Conservation (phyloP, 116 monocot genomes). For the Phalaenopsis hybrid region DNA sequence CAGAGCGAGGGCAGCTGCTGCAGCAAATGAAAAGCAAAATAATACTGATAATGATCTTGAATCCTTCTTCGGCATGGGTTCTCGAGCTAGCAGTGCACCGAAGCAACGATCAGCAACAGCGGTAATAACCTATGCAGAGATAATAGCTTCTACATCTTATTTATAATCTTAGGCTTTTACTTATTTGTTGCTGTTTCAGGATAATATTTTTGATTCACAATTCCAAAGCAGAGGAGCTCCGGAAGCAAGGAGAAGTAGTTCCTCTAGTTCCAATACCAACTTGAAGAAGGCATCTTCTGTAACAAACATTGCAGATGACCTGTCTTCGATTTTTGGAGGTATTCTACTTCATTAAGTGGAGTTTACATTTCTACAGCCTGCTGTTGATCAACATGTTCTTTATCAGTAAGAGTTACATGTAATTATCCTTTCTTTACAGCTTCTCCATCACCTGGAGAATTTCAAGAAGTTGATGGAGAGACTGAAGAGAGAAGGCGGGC, state of each 20-base stretch:
- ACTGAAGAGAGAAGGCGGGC: constrained; percentile 90
- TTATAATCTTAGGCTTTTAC: background rate
- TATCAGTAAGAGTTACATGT: background rate
- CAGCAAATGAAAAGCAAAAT: constrained; percentile 57
- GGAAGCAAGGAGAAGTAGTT: constrained; percentile 24
- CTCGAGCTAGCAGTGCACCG: constrained; percentile 76
- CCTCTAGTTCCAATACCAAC: constrained; percentile 42
- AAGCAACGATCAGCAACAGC: constrained; percentile 49
- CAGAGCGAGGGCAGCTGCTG: constrained; percentile 38
- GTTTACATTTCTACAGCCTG: background rate
- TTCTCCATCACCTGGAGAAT: constrained; percentile 59
- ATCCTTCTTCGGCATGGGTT: constrained; percentile 65
- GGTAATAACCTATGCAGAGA: constrained; percentile 24
- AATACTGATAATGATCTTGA: constrained; percentile 81
- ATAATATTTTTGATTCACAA: constrained; percentile 48
- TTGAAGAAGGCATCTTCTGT: constrained; percentile 55
- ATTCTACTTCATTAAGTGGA: constrained; percentile 6
- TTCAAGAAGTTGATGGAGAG: constrained; percentile 95
- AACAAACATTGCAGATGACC: constrained; percentile 64
- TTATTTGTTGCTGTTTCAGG: constrained; percentile 38
- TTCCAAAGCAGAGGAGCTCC: constrained; percentile 27
- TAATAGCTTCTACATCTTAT: background rate
- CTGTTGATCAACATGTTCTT: background rate
- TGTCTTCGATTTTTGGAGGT: constrained; percentile 79
- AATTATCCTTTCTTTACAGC: constrained; percentile 30